Base-by-base conservation (phyloP, 495 filamentous ascomycete species). In the Penicillium paradoxum region DNA sequence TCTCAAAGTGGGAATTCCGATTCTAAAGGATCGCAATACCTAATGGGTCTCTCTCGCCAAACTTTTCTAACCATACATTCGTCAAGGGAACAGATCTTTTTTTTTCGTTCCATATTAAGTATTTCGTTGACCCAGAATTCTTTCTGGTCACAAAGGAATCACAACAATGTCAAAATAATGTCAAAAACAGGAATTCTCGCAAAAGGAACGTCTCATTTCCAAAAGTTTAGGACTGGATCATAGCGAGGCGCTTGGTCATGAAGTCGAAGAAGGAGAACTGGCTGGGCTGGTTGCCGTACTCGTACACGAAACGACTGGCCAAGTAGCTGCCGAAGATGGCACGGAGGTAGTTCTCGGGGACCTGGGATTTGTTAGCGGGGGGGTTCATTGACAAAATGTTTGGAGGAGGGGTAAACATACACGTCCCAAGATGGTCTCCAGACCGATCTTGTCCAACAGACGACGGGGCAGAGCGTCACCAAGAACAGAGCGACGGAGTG, bases 241-340 rank as follows among this genome's bases (percentile, higher is more conserved):
- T 50, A 45, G 60, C 53, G 46, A 82, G 68, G 53, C 78, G 65
- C 66, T 80, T 78, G 60, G 77, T 78, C 79, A 83, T 83, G 63
- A 97, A 98, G 60, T 95, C 88, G 73, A 96, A 98, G 80, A 98
- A 98, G 7, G 93, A 89, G 74, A 98, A 97, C 65, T 97, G 95
- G 76, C 85, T 92, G 4, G 93, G 91, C 57, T 79, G 82, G 73
- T 90, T 92, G 66, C 93, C 93, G 68, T 88, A 90, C 66, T 93
- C 80, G 69, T 98, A 98, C 25, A 98, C 89, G 68, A 98, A 98
- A 17, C 93, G 84, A 62, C 88, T 92, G 25, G 93, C 93, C 56
- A 98, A 74, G 73, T 91, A 95, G 63, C 88, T 93, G 55, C 93
- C 93, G 67, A 98, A 98, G 66, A 98, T 97, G 42, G 92, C 84